phyloP scores from a whole-genome alignment of 73 alveolate genomes.

The Paramecium pentaurelia region DNA sequence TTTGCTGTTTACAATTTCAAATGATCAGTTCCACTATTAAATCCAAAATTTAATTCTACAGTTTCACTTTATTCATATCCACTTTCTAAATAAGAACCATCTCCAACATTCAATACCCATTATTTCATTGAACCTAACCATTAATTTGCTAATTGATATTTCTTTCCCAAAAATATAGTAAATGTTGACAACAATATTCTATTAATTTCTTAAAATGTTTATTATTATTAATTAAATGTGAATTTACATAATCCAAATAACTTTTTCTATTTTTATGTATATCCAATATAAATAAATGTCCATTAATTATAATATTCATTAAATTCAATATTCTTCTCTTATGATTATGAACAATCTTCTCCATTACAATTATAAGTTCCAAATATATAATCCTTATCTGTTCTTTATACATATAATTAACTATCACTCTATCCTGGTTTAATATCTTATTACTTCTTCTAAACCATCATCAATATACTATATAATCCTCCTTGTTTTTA shows the following conservation, averaged over 20 bases:
- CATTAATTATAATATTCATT: conserved; percentile 21
- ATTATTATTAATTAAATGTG: not conserved
- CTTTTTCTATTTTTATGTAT: not conserved
- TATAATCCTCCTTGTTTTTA: not conserved
- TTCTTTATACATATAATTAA: not conserved
- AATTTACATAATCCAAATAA: not conserved
- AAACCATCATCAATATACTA: not conserved
- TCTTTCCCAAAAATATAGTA: not conserved
- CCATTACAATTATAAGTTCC: conserved; percentile 9
- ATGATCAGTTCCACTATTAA: conserved; percentile 31
- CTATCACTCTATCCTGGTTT: not conserved
- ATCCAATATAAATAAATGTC: conserved; percentile 3
- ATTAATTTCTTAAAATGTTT: not conserved
- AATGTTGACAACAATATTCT: conserved; percentile 17
- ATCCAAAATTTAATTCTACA: conserved; percentile 5
- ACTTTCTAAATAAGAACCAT: conserved; percentile 17
- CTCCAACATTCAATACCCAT: conserved; percentile 38
- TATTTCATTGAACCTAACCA: not conserved
- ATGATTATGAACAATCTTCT: not conserved
- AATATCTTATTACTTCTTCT: conserved; percentile 17
- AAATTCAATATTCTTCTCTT: not conserved
- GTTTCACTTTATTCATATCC: conserved; percentile 22
- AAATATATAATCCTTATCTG: not conserved
- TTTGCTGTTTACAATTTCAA: not conserved
- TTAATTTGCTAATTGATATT: not conserved